Conservation (phyloP, 2,329 filamentous ascomycete species). For the Nothopassalora personata region DNA sequence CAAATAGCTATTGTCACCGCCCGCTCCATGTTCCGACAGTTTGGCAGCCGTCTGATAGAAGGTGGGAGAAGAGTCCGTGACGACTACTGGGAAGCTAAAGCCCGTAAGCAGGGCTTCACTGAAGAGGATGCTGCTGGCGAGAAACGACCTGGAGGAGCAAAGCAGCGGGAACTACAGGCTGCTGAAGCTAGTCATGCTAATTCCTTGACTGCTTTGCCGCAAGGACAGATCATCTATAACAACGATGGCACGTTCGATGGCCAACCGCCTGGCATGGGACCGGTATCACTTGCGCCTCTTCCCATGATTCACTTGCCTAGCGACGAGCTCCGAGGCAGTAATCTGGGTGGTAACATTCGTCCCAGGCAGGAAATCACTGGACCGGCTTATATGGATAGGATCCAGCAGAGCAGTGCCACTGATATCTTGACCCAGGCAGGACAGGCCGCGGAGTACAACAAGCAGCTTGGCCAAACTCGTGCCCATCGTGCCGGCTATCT, state of each 20-base stretch:
- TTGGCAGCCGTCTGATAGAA: slow-evolving; percentile 87
- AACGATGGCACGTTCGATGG: slow-evolving; percentile 41
- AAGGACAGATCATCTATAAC: slow-evolving; percentile 85
- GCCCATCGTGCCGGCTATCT: slow-evolving; percentile 74
- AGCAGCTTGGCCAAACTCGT: slow-evolving; percentile 73
- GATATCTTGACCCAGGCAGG: slow-evolving; percentile 83
- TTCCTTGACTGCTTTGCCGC: slow-evolving; percentile 56
- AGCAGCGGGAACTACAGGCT: slow-evolving; percentile 71
- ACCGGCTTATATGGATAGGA: slow-evolving; percentile 80
- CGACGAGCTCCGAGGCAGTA: slow-evolving; percentile 68
- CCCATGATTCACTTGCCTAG: slow-evolving; percentile 80
- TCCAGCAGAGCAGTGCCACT: slow-evolving; percentile 65
- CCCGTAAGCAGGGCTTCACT: slow-evolving; percentile 94
- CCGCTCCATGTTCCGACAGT: slow-evolving; percentile 97
- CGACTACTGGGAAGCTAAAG: slow-evolving; percentile 98
- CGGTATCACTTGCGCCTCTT: slow-evolving; percentile 66
- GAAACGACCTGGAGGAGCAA: slow-evolving; percentile 87
- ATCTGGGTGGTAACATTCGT: slow-evolving; percentile 76
- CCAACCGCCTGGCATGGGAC: slow-evolving; percentile 51
- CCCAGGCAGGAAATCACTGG: slow-evolving; percentile 87
- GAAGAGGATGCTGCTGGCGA: slow-evolving; percentile 94
- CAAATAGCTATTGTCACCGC: slow-evolving; percentile 98
- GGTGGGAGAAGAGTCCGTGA: slow-evolving; percentile 88
- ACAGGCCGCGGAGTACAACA: slow-evolving; percentile 87
- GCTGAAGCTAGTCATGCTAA: slow-evolving; percentile 57